Evolutionary conservation across 2,329 filamentous ascomycete genomes (phyloP).

Genomic region (Pseudogymnoascus verrucosus): DNA sequence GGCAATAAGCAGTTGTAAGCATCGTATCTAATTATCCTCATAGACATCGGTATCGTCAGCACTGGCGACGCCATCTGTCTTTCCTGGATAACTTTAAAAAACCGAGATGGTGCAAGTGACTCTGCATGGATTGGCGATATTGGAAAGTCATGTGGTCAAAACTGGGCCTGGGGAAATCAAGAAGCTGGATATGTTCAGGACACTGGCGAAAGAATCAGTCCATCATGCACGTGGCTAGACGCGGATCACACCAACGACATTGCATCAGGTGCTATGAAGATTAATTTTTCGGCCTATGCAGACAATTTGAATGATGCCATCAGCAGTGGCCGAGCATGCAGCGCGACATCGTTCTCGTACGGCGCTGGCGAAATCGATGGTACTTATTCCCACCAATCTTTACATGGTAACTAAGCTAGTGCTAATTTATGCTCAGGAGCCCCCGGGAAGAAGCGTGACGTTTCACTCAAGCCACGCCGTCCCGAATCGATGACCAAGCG

Average conservation of each 20-base stretch:
- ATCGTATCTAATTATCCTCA: background rate
- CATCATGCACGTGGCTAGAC: background rate
- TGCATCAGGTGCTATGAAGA: background rate
- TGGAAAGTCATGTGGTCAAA: background rate
- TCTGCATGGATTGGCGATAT: background rate
- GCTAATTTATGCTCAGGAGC: background rate
- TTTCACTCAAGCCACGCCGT: background rate
- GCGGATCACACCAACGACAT: background rate
- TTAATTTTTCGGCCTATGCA: background rate
- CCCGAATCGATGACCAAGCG: background rate
- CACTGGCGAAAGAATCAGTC: background rate
- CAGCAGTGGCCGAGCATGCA: background rate
- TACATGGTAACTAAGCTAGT: background rate
- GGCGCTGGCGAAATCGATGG: background rate
- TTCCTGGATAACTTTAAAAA: background rate
- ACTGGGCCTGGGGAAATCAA: constrained; percentile 1
- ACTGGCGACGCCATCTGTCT: background rate
- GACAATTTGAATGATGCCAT: background rate
- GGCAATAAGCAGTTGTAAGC: background rate
- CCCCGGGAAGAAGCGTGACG: background rate
- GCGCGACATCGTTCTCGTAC: background rate
- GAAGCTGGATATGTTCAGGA: background rate
- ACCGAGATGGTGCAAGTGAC: background rate
- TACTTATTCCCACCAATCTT: background rate
- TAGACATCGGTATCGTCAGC: background rate